Percentiles rank a stretch among this genome's conserved stretches.
Conservation (phyloP, 2,329 filamentous ascomycete genomes). For the Penicillium rolfsii region DNA sequence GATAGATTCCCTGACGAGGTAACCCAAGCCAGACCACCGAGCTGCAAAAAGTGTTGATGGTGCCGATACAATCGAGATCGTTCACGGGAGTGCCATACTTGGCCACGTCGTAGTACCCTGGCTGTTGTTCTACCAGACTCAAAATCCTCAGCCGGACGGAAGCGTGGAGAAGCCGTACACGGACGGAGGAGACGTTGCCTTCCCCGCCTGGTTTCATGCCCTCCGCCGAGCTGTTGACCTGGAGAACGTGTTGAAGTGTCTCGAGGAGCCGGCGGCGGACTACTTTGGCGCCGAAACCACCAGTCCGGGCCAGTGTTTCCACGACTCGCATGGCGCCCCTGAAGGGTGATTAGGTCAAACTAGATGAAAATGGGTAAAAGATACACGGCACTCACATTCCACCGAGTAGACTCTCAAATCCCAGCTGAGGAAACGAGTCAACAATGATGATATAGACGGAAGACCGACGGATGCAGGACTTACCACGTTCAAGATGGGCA, state of each 20-base stretch:
- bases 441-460: neutral
- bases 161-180: slow-evolving; percentile 71
- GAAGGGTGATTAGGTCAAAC: slow-evolving; percentile 7
- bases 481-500: slow-evolving; percentile 62
- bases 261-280: slow-evolving; percentile 69
- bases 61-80: slow-evolving; percentile 73
- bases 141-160: slow-evolving; percentile 68
- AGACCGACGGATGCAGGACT: slow-evolving; percentile 15
- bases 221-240: slow-evolving; percentile 67
- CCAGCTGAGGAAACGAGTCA: slow-evolving; percentile 23
- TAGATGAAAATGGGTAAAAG: neutral
- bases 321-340: slow-evolving; percentile 71
- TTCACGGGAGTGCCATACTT: slow-evolving; percentile 70
- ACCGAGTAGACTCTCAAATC: slow-evolving; percentile 37
- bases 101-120: slow-evolving; percentile 65
- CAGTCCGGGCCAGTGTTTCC: slow-evolving; percentile 73
- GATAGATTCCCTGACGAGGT: slow-evolving; percentile 71
- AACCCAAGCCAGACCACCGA: slow-evolving; percentile 69
- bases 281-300: slow-evolving; percentile 71
- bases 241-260: slow-evolving; percentile 75
- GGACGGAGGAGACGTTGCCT: slow-evolving; percentile 66
- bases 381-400: slow-evolving; percentile 30
- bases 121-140: slow-evolving; percentile 57
- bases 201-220: slow-evolving; percentile 70
- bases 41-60: slow-evolving; percentile 71